Percentiles rank a stretch among this genome's conserved stretches.
These are phyloP conservation scores for Hypseocharis bilobata DNA, from an alignment of 441 rosid species.

Conservation along the genomic window DNA sequence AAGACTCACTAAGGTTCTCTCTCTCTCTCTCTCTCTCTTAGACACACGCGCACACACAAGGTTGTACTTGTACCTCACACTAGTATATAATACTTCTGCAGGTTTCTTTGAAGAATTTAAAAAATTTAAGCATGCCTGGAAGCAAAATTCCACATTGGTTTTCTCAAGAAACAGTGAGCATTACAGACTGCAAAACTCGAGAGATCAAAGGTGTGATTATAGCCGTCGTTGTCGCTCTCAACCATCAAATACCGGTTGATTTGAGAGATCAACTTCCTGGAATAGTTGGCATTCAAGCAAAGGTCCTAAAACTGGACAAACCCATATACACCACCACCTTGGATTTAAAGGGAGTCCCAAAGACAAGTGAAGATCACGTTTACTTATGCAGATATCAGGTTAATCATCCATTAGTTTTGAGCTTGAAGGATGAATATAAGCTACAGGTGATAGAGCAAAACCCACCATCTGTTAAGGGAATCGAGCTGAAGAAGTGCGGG, in stretches of 20 bases:
- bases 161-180: constrained; percentile 28
- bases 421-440: constrained; percentile 29
- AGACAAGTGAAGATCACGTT: constrained; percentile 36
- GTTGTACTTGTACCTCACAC: no score
- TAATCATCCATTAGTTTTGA: constrained; percentile 28
- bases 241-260: constrained; percentile 24
- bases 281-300: constrained; percentile 33
- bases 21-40: neutral
- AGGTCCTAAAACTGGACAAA: constrained; percentile 17
- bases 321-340: constrained; percentile 12
- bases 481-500: constrained; percentile 35
- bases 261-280: constrained; percentile 27
- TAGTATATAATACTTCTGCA: no score
- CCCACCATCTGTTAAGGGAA: constrained; percentile 21
- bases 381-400: constrained; percentile 40
- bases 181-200: constrained; percentile 27
- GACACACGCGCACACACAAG: neutral
- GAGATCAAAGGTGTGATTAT: constrained; percentile 39
- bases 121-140: constrained; percentile 46
- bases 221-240: constrained; percentile 38
- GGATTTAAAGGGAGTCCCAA: constrained; percentile 40
- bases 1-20: constrained; percentile 49
- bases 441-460: constrained; percentile 25
- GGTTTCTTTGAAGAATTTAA: constrained; percentile 38
- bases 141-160: constrained; percentile 52